These are phyloP conservation scores for Phytophthora sojae DNA, from an alignment of 352 stramenopile species.

Conservation along the genomic window DNA sequence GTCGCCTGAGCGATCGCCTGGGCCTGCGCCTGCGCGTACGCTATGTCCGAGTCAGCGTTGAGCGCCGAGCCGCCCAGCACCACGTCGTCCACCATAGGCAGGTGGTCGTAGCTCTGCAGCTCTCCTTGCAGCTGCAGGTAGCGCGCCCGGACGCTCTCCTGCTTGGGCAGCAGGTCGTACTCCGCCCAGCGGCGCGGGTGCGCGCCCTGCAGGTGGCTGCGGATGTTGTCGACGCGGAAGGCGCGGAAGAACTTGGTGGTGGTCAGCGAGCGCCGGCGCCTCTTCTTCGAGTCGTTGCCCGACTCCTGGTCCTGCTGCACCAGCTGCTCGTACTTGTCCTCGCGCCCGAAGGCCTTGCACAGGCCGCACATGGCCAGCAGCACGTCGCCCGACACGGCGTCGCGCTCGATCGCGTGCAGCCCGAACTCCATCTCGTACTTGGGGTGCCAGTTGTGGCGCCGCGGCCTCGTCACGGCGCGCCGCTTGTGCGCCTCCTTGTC, in stretches of 20 bases:
- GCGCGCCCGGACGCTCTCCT: conserved; percentile 58
- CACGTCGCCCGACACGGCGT: conserved; percentile 71
- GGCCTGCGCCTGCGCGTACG: conserved; percentile 65
- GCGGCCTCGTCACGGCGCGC: conserved; percentile 44
- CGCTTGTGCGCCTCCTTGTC: conserved; percentile 59
- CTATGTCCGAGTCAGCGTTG: conserved; percentile 62
- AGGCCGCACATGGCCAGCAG: conserved; percentile 86
- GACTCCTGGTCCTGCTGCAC: conserved; percentile 63
- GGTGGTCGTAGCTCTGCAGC: conserved; percentile 59
- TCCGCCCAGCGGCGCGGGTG: conserved; percentile 80
- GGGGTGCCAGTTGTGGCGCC: conserved; percentile 80
- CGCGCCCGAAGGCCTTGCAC: conserved; percentile 85
- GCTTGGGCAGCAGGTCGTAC: conserved; percentile 85
- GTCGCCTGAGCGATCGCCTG: conserved; percentile 45
- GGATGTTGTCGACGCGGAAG: conserved; percentile 89
- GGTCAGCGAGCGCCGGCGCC: conserved; percentile 76
- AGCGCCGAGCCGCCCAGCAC: conserved; percentile 65
- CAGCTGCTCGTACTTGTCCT: conserved; percentile 80
- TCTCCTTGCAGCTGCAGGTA: conserved; percentile 78
- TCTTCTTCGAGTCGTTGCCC: conserved; percentile 72
- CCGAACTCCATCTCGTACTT: conserved; percentile 90
- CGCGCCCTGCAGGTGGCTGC: conserved; percentile 81
- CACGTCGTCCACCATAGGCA: conserved; percentile 78
- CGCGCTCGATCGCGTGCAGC: conserved; percentile 71
- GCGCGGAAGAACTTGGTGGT: conserved; percentile 90